Percentiles rank a stretch among this genome's conserved stretches.
These are phyloP conservation scores for Boehmeria nivea DNA, from an alignment of 306 rosid species.

Conservation along the genomic window DNA sequence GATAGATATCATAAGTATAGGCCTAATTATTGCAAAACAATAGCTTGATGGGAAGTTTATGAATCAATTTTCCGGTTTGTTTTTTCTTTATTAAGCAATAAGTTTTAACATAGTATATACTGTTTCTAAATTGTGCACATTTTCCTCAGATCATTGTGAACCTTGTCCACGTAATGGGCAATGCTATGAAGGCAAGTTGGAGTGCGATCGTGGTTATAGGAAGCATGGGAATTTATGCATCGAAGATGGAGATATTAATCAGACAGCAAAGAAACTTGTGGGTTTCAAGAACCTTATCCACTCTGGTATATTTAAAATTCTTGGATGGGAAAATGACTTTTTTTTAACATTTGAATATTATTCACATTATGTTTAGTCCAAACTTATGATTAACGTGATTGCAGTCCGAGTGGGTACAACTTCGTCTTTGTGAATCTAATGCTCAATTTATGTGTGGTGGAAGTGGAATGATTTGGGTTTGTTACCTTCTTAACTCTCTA, in stretches of 20 bases:
- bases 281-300: conserved; percentile 26
- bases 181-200: conserved; percentile 54
- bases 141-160: conserved; percentile 60
- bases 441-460: conserved; percentile 71
- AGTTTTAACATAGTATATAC: neutral
- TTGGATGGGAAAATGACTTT: neutral
- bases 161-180: conserved; percentile 84
- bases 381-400: conserved; percentile 5
- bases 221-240: conserved; percentile 59
- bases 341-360: conserved; percentile 11
- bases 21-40: no score
- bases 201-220: conserved; percentile 62
- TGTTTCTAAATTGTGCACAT: conserved; percentile 7
- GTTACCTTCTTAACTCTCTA: conserved; percentile 25
- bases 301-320: conserved; percentile 13
- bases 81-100: no score
- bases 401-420: conserved; percentile 53
- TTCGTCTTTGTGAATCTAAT: conserved; percentile 51
- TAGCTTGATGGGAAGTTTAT: no score
- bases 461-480: conserved; percentile 68
- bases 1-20: no score
- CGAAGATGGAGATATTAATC: conserved; percentile 71
- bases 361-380: conserved; percentile 7
- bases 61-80: no score
- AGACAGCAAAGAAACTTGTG: conserved; percentile 67